Evolutionary conservation across 768 basidiomycete genomes (phyloP).

Genomic region (Ephemerocybe angulata): DNA sequence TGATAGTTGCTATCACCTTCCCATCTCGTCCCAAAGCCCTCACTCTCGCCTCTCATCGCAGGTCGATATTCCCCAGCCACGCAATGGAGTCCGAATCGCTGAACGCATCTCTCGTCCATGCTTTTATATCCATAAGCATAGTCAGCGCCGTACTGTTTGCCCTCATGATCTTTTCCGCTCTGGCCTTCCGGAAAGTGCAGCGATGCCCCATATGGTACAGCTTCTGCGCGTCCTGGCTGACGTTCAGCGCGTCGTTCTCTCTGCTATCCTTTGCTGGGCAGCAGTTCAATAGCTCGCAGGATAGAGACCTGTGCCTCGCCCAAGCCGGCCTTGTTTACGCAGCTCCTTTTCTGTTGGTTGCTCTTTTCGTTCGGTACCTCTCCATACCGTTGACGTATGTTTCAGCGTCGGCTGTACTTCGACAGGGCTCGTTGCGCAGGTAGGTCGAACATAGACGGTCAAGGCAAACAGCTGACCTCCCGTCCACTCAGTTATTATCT

Average conservation of each 20-base stretch:
- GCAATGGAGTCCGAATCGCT: background rate
- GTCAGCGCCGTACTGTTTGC: background rate
- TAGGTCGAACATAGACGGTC: constrained; percentile 9
- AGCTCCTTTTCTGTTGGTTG: constrained; percentile 30
- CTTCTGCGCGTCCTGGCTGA: constrained; percentile 34
- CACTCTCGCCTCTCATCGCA: background rate
- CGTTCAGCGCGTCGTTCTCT: constrained; percentile 32
- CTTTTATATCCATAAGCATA: background rate
- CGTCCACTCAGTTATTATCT: constrained; percentile 22
- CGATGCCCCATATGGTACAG: constrained; percentile 34
- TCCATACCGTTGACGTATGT: background rate
- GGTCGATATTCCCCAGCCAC: background rate
- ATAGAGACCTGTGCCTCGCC: constrained; percentile 23
- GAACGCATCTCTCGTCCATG: background rate
- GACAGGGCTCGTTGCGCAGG: constrained; percentile 25
- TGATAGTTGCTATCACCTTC: too few relatives aligned
- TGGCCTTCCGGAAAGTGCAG: constrained; percentile 21
- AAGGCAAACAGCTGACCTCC: background rate
- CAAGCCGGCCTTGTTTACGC: constrained; percentile 33
- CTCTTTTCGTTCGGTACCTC: background rate
- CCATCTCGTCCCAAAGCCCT: background rate
- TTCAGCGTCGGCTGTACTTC: constrained; percentile 24
- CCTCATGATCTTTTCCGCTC: constrained; percentile 17
- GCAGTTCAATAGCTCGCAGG: constrained; percentile 18
- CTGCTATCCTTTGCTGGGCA: constrained; percentile 32